Evolutionary conservation across 805 yeast genomes (phyloP), one percentile per base, ranked within the genome.

Genomic region (Pachysolen tannophilus): DNA sequence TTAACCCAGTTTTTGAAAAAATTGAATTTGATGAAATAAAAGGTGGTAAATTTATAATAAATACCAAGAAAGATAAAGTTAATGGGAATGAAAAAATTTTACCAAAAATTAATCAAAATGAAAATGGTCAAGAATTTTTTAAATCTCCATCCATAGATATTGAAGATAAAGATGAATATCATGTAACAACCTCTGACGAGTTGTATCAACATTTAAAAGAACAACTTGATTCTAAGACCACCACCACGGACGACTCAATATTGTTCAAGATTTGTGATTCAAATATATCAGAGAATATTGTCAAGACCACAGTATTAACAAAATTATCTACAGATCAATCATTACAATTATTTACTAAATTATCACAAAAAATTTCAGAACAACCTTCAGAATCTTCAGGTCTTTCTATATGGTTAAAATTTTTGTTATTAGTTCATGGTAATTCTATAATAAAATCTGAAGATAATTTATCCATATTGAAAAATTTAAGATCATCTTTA

Each of bases 351-450:
- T 66, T 75, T 47, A 74, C 63, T 43, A 53, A 55, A 28, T 54
- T 73, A 19, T 67, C 73, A 3, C 61, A 61, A 26, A 58, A 63
- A 33, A 55, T 78, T 29, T 65, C 76, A 1, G 70, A 77, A 45
- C 65, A 67, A 25, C 75, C 79, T 4, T 64, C 69, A 38, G 62
- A 80, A 33, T 63, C 76, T 5, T 71, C 69, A 5, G 65, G 66
- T 32, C 30, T 41, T 37, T 46, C 56, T 58, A 38, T 58, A 66
- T 90, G 97, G 96, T 63, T 88, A 34, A 82, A 83, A 54, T 85
- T 92, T 86, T 46, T 84, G 13, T 60, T 88, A 40, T 66, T 87
- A 19, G 58, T 72, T 10, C 82, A 81, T 49, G 85, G 88, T 18
- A 73, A 84, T 1, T 71, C 78, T 43, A 61, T 80, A 14, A 65